These are phyloP conservation scores for Aristolochia contorta DNA, from an alignment of 164 flowering plant species.

Conservation along the genomic window DNA sequence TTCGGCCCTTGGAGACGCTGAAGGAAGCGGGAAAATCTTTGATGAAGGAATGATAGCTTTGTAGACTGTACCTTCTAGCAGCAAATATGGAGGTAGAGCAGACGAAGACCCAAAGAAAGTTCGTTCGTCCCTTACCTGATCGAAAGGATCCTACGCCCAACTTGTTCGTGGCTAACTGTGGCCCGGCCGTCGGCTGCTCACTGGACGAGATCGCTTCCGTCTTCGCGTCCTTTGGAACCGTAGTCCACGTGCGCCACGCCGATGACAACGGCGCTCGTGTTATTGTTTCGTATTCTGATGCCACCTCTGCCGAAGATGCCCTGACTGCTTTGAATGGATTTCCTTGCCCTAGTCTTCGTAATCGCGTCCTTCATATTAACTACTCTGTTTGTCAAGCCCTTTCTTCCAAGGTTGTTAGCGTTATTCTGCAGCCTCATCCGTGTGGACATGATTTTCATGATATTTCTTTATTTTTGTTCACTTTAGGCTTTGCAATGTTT, in stretches of 20 bases:
- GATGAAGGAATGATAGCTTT: too few relatives aligned
- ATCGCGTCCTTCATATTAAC: conserved; percentile 66
- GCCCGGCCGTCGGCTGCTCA: conserved; percentile 75
- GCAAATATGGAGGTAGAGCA: too few relatives aligned
- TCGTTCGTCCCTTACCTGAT: neutral
- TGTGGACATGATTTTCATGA: too few relatives aligned
- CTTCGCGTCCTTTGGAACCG: conserved; percentile 44
- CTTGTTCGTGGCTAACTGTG: conserved; percentile 89
- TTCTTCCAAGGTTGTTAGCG: conserved; percentile 11
- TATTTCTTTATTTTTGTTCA: too few relatives aligned
- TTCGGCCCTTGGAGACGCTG: too few relatives aligned
- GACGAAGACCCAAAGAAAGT: too few relatives aligned
- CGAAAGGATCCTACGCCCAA: conserved; percentile 30
- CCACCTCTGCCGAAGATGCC: conserved; percentile 47
- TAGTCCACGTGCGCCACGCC: conserved; percentile 42
- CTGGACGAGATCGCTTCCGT: conserved; percentile 42
- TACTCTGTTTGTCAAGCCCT: conserved; percentile 37
- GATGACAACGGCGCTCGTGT: conserved; percentile 85
- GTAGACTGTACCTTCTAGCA: too few relatives aligned
- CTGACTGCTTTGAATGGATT: conserved; percentile 42
- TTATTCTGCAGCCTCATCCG: neutral
- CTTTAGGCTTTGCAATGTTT: too few relatives aligned
- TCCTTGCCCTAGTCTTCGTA: conserved; percentile 49
- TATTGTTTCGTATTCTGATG: conserved; percentile 48
- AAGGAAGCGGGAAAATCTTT: too few relatives aligned